Base-by-base conservation (phyloP, 768 basidiomycete genomes). In the Phallus indusiatus region DNA sequence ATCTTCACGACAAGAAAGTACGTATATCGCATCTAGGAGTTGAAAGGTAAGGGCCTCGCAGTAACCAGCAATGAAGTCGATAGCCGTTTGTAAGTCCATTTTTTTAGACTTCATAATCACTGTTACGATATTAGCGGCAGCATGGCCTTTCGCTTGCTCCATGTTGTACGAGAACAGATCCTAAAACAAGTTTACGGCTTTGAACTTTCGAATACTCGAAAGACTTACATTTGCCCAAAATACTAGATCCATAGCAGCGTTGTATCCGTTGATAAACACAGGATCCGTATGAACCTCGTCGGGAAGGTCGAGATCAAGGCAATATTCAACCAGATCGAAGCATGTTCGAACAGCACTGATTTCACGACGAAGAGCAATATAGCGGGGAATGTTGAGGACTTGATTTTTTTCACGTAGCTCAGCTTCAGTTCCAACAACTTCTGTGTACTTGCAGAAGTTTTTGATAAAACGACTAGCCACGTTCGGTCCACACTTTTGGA, bases 281-380 rank as follows among this genome's bases (percentile, higher is more conserved):
- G 80, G 73, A 67, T 88, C 75, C 51, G 82, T 73, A 61, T 81
- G 81, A 17, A 86, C 75, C 54, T 79, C 75, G 56, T 87, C 80
- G 11, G 82, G 81, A 35, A 87, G 73, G 67, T 88, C 82, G 51
- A 84, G 76, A 49, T 78, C 81, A 51, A 83, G 75, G 54, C 75
- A 76, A 62, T 81, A 85, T 60, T 84, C 83, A 54, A 82, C 75
- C 33, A 87, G 74, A 42, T 78, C 79, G 65, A 83, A 85, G 70
- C 82, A 85, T 56, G 81, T 74, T 24, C 80, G 76, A 63, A 82
- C 79, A 48, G 81, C 86, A 67, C 85, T 86, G 69, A 83, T 86
- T 65, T 86, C 81, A 54, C 86, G 79, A 52, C 85, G 83, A 60
- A 85, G 76, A 2, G 72, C 65, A 54, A 79, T 73, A 72, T 82